phyloP scores from a whole-genome alignment of 352 stramenopile genomes.

The Thraustochytrium striatum region DNA sequence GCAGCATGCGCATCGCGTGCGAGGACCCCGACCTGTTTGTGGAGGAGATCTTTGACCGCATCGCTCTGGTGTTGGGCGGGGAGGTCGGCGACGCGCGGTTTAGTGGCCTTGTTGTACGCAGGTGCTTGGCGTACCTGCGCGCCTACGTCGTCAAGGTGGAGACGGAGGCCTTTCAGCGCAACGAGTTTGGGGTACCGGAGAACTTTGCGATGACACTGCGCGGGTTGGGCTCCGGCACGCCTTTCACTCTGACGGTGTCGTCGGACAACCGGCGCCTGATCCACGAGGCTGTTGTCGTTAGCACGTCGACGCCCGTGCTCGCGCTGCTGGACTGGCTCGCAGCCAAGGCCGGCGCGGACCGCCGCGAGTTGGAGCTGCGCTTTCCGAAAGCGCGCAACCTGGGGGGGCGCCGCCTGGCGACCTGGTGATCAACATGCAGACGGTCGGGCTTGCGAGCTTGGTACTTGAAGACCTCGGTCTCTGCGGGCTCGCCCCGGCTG shows the following conservation, averaged over 20 bases:
- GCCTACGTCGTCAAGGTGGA: neutral
- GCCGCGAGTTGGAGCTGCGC: neutral
- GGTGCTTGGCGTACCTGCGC: neutral
- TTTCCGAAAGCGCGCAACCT: neutral
- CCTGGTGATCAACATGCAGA: neutral
- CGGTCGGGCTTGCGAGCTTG: neutral
- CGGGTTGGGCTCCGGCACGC: neutral
- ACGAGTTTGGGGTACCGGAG: neutral
- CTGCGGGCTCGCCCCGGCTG: neutral
- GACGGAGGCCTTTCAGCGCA: neutral
- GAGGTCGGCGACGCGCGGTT: neutral
- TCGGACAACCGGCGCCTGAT: neutral
- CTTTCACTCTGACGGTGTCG: neutral
- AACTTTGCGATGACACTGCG: neutral
- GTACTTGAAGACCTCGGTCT: neutral
- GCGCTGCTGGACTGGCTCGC: neutral
- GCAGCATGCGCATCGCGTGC: neutral
- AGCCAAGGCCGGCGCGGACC: neutral
- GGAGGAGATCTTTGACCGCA: conserved; percentile 16
- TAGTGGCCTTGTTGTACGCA: neutral
- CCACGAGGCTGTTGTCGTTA: neutral
- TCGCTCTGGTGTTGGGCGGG: neutral
- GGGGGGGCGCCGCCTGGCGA: neutral
- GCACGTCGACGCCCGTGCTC: neutral
- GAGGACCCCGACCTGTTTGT: conserved; percentile 22